Conservation (phyloP, 2,329 filamentous ascomycete genomes). For the Sporothrix protearum region DNA sequence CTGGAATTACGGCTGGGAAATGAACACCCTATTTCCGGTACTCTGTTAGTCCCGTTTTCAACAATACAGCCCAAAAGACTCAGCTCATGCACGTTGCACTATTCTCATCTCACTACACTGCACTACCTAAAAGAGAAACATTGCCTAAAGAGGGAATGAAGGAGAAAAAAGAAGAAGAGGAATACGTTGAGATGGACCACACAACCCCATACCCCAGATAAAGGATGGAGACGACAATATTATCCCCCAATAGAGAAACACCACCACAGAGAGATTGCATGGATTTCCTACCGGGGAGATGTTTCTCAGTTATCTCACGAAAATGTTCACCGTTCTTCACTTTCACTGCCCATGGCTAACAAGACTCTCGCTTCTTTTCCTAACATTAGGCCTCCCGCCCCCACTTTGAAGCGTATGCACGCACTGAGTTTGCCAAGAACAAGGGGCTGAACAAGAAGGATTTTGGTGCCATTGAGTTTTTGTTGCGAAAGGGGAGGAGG, state of each 20-base stretch:
- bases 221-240: not conserved
- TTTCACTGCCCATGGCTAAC: too few relatives aligned
- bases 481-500: conserved; percentile 74
- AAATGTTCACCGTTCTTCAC: not conserved
- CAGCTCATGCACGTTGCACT: not conserved
- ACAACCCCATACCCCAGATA: not conserved
- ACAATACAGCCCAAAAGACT: not conserved
- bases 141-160: conserved; percentile 9
- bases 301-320: not conserved
- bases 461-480: conserved; percentile 79
- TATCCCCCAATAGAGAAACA: not conserved
- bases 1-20: not conserved
- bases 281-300: not conserved
- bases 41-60: not conserved
- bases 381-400: conserved; percentile 50
- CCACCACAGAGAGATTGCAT: not conserved
- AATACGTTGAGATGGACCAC: too few relatives aligned
- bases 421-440: conserved; percentile 74
- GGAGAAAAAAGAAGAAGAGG: not conserved
- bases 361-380: too few relatives aligned
- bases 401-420: conserved; percentile 62
- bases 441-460: conserved; percentile 72
- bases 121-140: conserved; percentile 8
- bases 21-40: not conserved
- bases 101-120: not conserved